Evolutionary conservation across 2,329 filamentous ascomycete genomes (phyloP).

Genomic region (Stromatinia cepivora): DNA sequence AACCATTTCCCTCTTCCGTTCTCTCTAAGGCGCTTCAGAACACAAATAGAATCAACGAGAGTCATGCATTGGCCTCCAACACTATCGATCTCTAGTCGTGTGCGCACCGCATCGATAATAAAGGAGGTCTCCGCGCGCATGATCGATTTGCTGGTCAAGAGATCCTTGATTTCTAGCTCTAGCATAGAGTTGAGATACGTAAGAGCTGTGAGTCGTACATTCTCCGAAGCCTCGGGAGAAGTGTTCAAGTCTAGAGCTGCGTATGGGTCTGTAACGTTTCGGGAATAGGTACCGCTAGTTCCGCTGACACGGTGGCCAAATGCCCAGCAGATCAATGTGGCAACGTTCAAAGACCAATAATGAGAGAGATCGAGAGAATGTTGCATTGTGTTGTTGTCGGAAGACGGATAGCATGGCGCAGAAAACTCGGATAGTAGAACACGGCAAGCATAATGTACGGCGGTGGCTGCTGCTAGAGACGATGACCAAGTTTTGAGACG

Average conservation of each 20-base stretch:
- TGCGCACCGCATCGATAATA: constrained; percentile 51
- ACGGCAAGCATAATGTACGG: constrained; percentile 53
- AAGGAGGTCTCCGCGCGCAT: constrained; percentile 47
- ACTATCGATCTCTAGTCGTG: constrained; percentile 51
- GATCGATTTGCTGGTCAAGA: constrained; percentile 42
- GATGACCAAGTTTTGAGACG: constrained; percentile 50
- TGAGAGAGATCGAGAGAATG: constrained; percentile 44
- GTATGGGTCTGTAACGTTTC: not conserved
- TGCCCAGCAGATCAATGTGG: constrained; percentile 60
- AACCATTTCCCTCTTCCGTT: constrained; percentile 47
- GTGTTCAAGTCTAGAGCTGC: not conserved
- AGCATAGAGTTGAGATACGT: constrained; percentile 45
- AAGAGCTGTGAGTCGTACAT: constrained; percentile 34
- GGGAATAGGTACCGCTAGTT: not conserved
- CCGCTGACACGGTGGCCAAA: constrained; percentile 45
- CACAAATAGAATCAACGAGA: constrained; percentile 54
- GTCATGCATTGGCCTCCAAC: constrained; percentile 51
- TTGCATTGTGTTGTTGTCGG: constrained; percentile 2
- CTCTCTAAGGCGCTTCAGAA: constrained; percentile 54
- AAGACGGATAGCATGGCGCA: constrained; percentile 30
- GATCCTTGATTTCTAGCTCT: constrained; percentile 44
- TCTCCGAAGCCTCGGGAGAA: constrained; percentile 1
- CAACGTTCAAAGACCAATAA: constrained; percentile 58
- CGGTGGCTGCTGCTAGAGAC: constrained; percentile 48
- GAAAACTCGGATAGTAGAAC: constrained; percentile 51